Percentiles rank a stretch among this genome's conserved stretches.
phyloP scores from a whole-genome alignment of 768 basidiomycete genomes.

The Calocera viscosa region DNA sequence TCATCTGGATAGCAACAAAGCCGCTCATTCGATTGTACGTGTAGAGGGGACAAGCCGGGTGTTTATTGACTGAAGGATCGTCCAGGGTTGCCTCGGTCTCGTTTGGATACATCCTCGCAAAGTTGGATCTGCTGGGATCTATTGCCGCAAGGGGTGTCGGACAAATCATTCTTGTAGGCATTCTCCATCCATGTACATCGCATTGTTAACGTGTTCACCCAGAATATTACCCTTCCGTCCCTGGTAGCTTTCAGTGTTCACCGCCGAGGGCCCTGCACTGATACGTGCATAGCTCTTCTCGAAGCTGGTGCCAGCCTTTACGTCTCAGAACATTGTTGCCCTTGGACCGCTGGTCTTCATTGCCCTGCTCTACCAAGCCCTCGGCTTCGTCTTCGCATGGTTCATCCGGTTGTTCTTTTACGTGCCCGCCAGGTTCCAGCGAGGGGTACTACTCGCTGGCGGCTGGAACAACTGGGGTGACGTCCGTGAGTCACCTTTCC shows the following conservation, averaged over 20 bases:
- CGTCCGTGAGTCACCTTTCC: constrained; percentile 39
- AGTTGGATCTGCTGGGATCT: constrained; percentile 46
- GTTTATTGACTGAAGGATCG: constrained; percentile 10
- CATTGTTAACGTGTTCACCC: background rate
- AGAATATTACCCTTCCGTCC: constrained; percentile 49
- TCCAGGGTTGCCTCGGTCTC: constrained; percentile 41
- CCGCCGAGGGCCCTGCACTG: background rate
- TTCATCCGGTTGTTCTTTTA: constrained; percentile 52
- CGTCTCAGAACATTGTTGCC: constrained; percentile 37
- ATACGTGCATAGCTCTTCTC: constrained; percentile 38
- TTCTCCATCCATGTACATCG: background rate
- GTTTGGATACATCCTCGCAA: constrained; percentile 47
- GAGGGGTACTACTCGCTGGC: constrained; percentile 57
- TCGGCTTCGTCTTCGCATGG: constrained; percentile 45
- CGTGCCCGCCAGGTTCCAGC: constrained; percentile 65
- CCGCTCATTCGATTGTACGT: constrained; percentile 49
- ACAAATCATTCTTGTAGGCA: constrained; percentile 43
- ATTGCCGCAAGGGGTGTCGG: constrained; percentile 48
- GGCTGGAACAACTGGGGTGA: constrained; percentile 60
- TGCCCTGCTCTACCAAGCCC: constrained; percentile 44
- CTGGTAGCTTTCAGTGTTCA: constrained; percentile 22
- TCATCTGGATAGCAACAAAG: constrained; percentile 52
- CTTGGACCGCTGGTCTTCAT: constrained; percentile 43
- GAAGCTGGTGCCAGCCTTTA: constrained; percentile 56
- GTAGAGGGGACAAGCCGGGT: constrained; percentile 8